phyloP scores from a whole-genome alignment of 2,329 filamentous ascomycete genomes.

The Clarireedia hainanense region DNA sequence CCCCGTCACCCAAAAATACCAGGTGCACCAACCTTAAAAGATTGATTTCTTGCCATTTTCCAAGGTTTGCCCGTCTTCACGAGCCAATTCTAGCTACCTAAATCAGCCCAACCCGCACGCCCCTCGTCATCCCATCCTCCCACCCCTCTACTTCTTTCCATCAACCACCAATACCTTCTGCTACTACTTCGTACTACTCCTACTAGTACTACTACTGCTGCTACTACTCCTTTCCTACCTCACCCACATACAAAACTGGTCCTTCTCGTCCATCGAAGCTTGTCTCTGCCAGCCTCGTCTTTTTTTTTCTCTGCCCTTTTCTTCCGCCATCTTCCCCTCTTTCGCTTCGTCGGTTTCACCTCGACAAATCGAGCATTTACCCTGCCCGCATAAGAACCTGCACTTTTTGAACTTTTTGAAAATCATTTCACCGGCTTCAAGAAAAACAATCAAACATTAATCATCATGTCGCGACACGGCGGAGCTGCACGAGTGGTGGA shows the following conservation, averaged over 20 bases:
- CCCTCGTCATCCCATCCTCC: slow-evolving; percentile 6
- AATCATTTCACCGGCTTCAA: slow-evolving; percentile 51
- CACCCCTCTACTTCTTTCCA: background rate
- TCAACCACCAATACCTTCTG: background rate
- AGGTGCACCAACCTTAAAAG: background rate
- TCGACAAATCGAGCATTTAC: background rate
- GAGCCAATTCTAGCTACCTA: slow-evolving; percentile 10
- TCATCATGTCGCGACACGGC: slow-evolving; percentile 18
- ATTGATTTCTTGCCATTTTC: background rate
- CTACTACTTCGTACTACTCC: background rate
- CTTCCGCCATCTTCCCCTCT: background rate
- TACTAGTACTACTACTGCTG: too few species aligned
- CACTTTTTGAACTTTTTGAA: background rate
- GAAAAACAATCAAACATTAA: slow-evolving; percentile 28
- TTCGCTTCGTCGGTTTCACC: background rate
- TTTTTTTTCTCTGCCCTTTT: background rate
- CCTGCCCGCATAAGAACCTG: background rate
- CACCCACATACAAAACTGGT: slow-evolving; percentile 1
- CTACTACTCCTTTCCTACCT: background rate
- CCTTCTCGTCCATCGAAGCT: background rate
- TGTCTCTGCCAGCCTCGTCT: slow-evolving; percentile 4
- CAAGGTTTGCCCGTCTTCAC: background rate
- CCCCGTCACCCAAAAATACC: too few species aligned
- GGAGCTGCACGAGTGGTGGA: slow-evolving; percentile 12
- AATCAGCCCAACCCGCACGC: slow-evolving; percentile 8